phyloP scores from a whole-genome alignment of 169 alveolate species.

The Cryptosporidium meleagridis region DNA sequence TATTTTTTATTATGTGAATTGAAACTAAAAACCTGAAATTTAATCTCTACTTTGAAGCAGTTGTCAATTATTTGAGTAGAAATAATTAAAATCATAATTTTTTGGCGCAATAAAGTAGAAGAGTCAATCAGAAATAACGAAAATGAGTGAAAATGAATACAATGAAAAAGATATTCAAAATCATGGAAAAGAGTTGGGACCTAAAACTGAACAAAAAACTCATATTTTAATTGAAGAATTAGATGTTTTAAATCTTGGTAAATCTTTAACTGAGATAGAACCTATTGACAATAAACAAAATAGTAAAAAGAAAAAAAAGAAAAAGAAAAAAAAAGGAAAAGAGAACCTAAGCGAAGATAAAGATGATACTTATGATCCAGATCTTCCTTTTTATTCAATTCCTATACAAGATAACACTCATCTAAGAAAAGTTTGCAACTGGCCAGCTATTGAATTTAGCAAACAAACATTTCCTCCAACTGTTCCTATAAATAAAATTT shows the following conservation, averaged over 20 bases:
- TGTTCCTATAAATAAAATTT: conserved; percentile 81
- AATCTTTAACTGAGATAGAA: not conserved
- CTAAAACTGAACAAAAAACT: not conserved
- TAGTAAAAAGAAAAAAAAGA: conserved; percentile 29
- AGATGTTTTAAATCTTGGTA: not conserved
- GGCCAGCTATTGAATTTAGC: conserved; percentile 80
- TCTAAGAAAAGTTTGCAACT: conserved; percentile 80
- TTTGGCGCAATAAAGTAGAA: not conserved
- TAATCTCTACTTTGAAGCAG: too few species aligned
- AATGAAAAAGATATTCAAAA: not conserved
- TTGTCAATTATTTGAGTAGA: not conserved
- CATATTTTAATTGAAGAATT: not conserved
- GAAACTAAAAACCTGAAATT: not conserved
- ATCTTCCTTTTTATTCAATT: conserved; percentile 44
- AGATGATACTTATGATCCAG: conserved; percentile 52
- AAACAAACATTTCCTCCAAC: conserved; percentile 85
- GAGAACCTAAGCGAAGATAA: conserved; percentile 59
- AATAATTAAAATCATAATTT: not conserved
- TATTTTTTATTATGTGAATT: not conserved
- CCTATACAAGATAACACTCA: conserved; percentile 79
- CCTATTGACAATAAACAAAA: not conserved
- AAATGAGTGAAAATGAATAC: not conserved
- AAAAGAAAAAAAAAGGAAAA: conserved; percentile 65
- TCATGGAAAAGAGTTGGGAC: not conserved
- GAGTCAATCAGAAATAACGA: not conserved